These are phyloP conservation scores for Chaetomiaceae sp. DNA, from an alignment of 2,329 filamentous ascomycete genomes.

Conservation along the genomic window DNA sequence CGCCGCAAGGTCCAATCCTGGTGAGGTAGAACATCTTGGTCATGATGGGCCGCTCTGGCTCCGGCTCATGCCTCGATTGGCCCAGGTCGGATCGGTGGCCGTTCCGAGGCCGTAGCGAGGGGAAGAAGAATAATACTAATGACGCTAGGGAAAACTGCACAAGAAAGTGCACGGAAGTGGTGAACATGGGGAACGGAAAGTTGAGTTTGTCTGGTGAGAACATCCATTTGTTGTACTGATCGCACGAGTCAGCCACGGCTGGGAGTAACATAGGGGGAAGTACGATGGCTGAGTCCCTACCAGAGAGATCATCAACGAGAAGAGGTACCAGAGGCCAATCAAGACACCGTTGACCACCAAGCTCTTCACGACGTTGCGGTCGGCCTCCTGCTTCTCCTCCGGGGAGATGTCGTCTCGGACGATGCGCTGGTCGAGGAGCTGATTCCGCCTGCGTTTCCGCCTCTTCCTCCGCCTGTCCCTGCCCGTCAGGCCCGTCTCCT, in stretches of 20 bases:
- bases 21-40: conserved; percentile 87
- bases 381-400: conserved; percentile 69
- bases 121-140: conserved; percentile 73
- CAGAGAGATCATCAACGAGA: conserved; percentile 87
- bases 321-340: conserved; percentile 82
- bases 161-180: conserved; percentile 89
- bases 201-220: conserved; percentile 79
- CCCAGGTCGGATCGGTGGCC: conserved; percentile 42
- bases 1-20: conserved; percentile 83
- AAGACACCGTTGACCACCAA: conserved; percentile 70
- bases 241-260: conserved; percentile 24
- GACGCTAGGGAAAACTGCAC: conserved; percentile 82
- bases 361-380: conserved; percentile 63
- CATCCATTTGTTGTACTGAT: conserved; percentile 99
- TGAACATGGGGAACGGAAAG: conserved; percentile 93
- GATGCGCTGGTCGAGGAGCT: conserved; percentile 63
- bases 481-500: conserved; percentile 79
- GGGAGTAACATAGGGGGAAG: neutral
- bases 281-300: conserved; percentile 47
- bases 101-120: conserved; percentile 66
- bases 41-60: conserved; percentile 62
- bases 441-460: conserved; percentile 60
- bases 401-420: conserved; percentile 56
- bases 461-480: conserved; percentile 64
- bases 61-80: conserved; percentile 44